Evolutionary conservation across 2,329 filamentous ascomycete species (phyloP), one percentile per base, ranked within the genome.

Genomic region (Ceratocystis albifundus): DNA sequence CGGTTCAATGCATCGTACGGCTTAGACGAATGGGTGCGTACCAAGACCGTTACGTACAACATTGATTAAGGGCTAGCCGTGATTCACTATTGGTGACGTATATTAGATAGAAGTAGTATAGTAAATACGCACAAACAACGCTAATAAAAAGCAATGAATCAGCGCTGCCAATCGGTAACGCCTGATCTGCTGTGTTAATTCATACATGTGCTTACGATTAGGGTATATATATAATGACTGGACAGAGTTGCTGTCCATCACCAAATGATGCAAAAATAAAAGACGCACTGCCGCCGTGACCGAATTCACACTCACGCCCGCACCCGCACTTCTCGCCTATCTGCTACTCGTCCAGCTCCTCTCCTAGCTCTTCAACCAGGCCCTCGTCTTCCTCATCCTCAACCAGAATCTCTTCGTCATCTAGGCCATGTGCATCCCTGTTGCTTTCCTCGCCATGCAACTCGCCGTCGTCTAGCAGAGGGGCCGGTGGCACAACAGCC

Each of bases 1-100:
- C 75, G 85, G 2, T 88, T 88, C 72, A 82, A 82, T 69, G 65
- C 72, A 1, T 76, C 79, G 1, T 69, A 74, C 28, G 84, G 83
- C 0, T 73, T 87, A 64, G 77, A 82, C 2, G 85, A 88, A 73
- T 88, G 84, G 80, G 74, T 85, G 62, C 77, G 80, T 72, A 83
- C 80, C 22, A 88, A 88, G 79, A 84, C 79, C 1, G 76, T 88
- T 5, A 88, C 85, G 0, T 74, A 75, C 63, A 76, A 65, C 28
- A 45, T 68, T 20, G 48, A 64, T 4, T 20, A 41, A 15, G n/a
- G 8, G 3, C 8, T 15, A 46, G 25, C 46, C 3, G 5, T 36
- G 25, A 62, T 20, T n/a, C 45, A 5, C 48, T 62, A 6, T n/a
- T 22, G 7, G 15, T 61, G 4, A 5, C 15, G 36, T 50, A 44